Evolutionary conservation across 1,139 yeast genomes (phyloP).

Genomic region (Candida sp.): DNA sequence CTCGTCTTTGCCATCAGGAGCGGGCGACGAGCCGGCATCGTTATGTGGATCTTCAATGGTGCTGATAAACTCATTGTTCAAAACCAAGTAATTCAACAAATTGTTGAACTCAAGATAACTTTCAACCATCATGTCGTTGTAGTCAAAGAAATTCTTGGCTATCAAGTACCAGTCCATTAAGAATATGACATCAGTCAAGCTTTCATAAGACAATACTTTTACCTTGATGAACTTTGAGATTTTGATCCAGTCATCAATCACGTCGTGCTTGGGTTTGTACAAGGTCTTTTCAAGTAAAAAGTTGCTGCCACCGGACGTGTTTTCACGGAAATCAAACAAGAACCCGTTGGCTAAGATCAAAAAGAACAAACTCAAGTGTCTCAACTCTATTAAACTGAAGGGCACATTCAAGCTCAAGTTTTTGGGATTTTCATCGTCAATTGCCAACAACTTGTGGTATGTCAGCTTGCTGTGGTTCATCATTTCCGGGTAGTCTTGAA

Average conservation of each 20-base stretch:
- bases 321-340: conserved; percentile 17
- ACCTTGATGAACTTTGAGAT: conserved; percentile 25
- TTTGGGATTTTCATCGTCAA: conserved; percentile 16
- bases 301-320: background rate
- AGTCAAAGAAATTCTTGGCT: conserved; percentile 27
- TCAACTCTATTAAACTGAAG: conserved; percentile 16
- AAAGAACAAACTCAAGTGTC: conserved; percentile 21
- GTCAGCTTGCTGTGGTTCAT: conserved; percentile 10
- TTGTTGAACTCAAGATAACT: conserved; percentile 36
- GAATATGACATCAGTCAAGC: conserved; percentile 28
- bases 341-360: conserved; percentile 28
- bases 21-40: conserved; percentile 6
- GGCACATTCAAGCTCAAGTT: conserved; percentile 12
- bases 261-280: conserved; percentile 15
- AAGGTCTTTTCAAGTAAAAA: conserved; percentile 14
- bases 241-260: conserved; percentile 27
- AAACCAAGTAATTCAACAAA: conserved; percentile 29
- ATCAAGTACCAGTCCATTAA: conserved; percentile 35
- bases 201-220: conserved; percentile 22
- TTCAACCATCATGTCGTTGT: conserved; percentile 25
- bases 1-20: conserved; percentile 5
- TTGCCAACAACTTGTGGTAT: conserved; percentile 12
- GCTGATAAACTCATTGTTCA: conserved; percentile 30
- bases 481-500: conserved; percentile 19
- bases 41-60: conserved; percentile 19